These are phyloP conservation scores for Candida khao-thaluensis DNA, from an alignment of 805 yeast genomes.

Conservation along the genomic window DNA sequence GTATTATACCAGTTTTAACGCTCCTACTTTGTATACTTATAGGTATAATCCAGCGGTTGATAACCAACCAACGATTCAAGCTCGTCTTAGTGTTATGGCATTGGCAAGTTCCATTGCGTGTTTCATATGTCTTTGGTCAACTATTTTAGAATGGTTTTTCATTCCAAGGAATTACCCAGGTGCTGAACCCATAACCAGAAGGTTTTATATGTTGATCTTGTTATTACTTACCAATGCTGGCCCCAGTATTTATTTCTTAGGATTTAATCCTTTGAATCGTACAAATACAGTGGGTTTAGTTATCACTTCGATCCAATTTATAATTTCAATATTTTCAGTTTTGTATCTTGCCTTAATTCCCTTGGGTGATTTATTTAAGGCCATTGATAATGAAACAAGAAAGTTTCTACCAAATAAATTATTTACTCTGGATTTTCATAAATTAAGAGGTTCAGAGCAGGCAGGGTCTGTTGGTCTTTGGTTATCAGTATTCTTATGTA, in stretches of 20 bases:
- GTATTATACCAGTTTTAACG: conserved; percentile 69
- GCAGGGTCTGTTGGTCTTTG: conserved; percentile 69
- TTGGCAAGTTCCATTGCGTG: conserved; percentile 67
- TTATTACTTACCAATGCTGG: conserved; percentile 45
- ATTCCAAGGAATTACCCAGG: conserved; percentile 78
- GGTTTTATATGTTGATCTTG: conserved; percentile 43
- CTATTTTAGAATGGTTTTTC: conserved; percentile 56
- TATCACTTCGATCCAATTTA: conserved; percentile 54
- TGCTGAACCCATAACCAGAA: conserved; percentile 53
- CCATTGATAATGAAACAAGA: conserved; percentile 30
- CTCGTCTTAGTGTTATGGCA: conserved; percentile 57
- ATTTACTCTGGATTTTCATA: conserved; percentile 61
- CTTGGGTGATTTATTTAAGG: conserved; percentile 48
- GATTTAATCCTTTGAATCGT: conserved; percentile 31
- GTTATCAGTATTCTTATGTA: conserved; percentile 64
- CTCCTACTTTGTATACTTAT: conserved; percentile 64
- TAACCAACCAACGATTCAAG: conserved; percentile 60
- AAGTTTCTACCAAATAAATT: conserved; percentile 49
- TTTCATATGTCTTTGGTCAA: conserved; percentile 53
- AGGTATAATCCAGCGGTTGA: conserved; percentile 52
- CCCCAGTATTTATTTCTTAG: conserved; percentile 56
- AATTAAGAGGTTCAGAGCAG: conserved; percentile 50
- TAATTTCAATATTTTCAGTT: conserved; percentile 53
- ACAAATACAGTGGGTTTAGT: conserved; percentile 36
- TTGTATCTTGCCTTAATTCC: conserved; percentile 63